These are phyloP conservation scores for Fraxinus paxiana DNA, from an alignment of 305 asterid species.

Conservation along the genomic window DNA sequence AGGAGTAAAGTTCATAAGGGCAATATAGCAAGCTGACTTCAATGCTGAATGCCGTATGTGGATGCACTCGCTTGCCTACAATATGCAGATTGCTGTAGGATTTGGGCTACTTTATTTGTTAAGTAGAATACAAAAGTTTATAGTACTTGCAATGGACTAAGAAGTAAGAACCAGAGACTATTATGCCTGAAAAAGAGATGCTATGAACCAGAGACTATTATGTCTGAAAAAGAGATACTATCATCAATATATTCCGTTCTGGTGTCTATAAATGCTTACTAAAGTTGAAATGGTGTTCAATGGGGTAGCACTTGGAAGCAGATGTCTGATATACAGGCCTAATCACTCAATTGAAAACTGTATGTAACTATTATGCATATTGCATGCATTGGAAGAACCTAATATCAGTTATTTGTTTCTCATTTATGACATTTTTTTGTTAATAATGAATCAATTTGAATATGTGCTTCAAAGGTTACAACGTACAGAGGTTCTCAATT, in stretches of 20 bases:
- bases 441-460: not conserved
- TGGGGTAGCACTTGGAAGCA: not conserved
- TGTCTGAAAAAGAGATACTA: not conserved
- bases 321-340: not conserved
- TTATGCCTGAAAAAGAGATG: not conserved
- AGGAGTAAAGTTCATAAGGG: not conserved
- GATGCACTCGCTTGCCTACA: not conserved
- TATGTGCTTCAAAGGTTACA: not conserved
- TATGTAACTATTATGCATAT: not conserved
- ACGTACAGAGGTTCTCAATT: not conserved
- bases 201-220: not conserved
- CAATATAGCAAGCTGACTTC: slow-evolving; percentile 1
- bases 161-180: not conserved
- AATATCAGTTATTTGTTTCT: not conserved
- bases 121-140: not conserved
- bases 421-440: not conserved
- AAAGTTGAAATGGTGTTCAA: not conserved
- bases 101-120: not conserved
- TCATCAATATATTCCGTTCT: not conserved
- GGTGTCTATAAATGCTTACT: not conserved
- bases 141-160: not conserved
- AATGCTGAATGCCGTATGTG: not conserved
- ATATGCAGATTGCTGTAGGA: not conserved
- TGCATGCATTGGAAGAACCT: not conserved
- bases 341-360: not conserved